A percentile compares a stretch with the other conserved stretches of the same genome.
Conservation (phyloP, 2,329 filamentous ascomycete genomes). For the Xylariaceae sp. region DNA sequence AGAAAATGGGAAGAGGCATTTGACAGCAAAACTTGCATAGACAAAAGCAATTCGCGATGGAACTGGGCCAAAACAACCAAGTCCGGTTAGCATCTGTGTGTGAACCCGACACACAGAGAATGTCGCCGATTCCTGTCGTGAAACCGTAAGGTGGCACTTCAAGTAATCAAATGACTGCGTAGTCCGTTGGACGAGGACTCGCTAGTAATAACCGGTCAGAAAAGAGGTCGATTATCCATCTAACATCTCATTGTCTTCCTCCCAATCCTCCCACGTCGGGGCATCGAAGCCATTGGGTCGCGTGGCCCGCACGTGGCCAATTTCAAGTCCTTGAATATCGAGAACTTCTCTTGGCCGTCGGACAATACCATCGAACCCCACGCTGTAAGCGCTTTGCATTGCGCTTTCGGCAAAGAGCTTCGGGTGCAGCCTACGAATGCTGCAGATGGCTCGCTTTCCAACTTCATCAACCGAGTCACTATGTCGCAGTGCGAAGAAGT, state of each 20-base stretch:
- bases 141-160: conserved; percentile 8
- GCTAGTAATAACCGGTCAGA: conserved; percentile 10
- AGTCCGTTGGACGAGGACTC: conserved; percentile 1
- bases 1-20: not conserved
- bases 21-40: conserved; percentile 5
- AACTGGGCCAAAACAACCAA: not conserved
- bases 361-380: conserved; percentile 36
- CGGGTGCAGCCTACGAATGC: conserved; percentile 40
- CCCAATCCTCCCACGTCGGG: conserved; percentile 51
- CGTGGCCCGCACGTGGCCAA: conserved; percentile 41
- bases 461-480: conserved; percentile 55
- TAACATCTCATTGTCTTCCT: conserved; percentile 34
- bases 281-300: conserved; percentile 52
- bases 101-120: conserved; percentile 2
- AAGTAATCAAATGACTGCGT: conserved; percentile 7
- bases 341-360: conserved; percentile 43
- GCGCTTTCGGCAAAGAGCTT: conserved; percentile 29
- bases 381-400: conserved; percentile 31
- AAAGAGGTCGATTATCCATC: conserved; percentile 6
- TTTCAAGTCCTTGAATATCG: conserved; percentile 38
- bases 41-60: not conserved
- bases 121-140: conserved; percentile 12
- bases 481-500: conserved; percentile 51
- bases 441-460: conserved; percentile 48
- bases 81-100: not conserved